Base-by-base conservation (phyloP, 495 filamentous ascomycete species). In the Oleoguttula mirabilis region DNA sequence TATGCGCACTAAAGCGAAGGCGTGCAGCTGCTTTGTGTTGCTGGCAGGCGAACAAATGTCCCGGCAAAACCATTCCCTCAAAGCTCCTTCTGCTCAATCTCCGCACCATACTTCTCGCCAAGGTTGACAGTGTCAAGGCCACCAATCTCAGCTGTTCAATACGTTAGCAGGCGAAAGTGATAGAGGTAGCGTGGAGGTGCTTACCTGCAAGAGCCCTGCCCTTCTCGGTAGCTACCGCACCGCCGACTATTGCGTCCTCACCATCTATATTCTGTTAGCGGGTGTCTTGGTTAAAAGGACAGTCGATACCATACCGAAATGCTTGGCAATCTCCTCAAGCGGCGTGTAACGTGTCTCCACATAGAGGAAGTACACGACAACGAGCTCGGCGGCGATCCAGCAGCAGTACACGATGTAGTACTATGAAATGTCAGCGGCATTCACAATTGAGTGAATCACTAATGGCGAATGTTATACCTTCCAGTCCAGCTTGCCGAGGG, bases 261-360 rank as follows among this genome's bases (percentile, higher is more conserved):
- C 69, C 67, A 16, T 53, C n/a, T n/a, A n/a, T n/a, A n/a, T n/a
- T n/a, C n/a, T n/a, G n/a, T n/a, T n/a, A n/a, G n/a, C n/a, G n/a
- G n/a, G n/a, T n/a, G n/a, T n/a, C n/a, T n/a, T n/a, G n/a, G n/a
- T n/a, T n/a, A n/a, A n/a, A n/a, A n/a, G n/a, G n/a, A n/a, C n/a
- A n/a, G n/a, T n/a, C n/a, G n/a, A n/a, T n/a, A n/a, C n/a, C n/a
- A n/a, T n/a, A n/a, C n/a, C 45, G 41, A 43, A 49, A 39, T 48
- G 41, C 27, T 35, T 38, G 37, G 48, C 59, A 25, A 71, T 59
- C 52, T 84, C 79, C 47, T 85, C 80, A 15, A 85, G 66, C 3
- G 76, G 79, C 16, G 79, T 75, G 57, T 76, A 76, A 10, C 76
- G 75, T 1, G 80, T 85, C 55, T 84, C 80, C 1, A 79, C 77